phyloP scores from a whole-genome alignment of 331 rosid species.

The Cydonia oblonga region DNA sequence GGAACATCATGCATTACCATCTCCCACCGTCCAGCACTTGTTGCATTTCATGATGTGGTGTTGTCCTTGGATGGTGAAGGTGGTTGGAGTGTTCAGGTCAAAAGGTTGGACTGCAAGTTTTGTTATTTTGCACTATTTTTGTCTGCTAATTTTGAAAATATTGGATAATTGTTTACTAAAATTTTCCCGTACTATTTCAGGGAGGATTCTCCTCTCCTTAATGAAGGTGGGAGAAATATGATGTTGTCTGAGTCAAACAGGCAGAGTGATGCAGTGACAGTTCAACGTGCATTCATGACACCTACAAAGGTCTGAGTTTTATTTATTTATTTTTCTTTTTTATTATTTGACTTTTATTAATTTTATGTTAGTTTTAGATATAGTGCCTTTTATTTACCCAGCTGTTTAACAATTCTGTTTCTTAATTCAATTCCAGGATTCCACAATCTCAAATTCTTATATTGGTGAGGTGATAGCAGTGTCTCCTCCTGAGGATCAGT shows the following conservation, averaged over 20 bases:
- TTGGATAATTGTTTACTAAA: neutral
- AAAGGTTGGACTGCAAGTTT: constrained; percentile 41
- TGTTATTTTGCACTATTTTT: neutral
- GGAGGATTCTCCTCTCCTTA: constrained; percentile 45
- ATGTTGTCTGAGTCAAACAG: constrained; percentile 52
- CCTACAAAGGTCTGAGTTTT: constrained; percentile 44
- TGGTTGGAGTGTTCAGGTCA: constrained; percentile 84
- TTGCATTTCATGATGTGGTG: constrained; percentile 93
- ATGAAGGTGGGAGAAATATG: constrained; percentile 35
- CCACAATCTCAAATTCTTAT: constrained; percentile 63
- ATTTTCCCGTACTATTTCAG: constrained; percentile 34
- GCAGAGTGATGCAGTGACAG: constrained; percentile 78
- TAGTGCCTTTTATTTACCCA: neutral
- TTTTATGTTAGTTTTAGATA: neutral
- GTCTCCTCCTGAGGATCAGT: constrained; percentile 44
- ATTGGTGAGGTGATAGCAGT: constrained; percentile 49
- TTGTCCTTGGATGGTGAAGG: constrained; percentile 97
- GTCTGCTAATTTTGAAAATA: neutral
- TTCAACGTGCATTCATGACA: constrained; percentile 70
- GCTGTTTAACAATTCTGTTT: neutral
- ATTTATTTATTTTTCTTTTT: neutral
- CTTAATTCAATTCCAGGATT: constrained; percentile 36
- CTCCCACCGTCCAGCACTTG: constrained; percentile 96
- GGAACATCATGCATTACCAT: constrained; percentile 99
- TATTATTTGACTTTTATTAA: neutral